Base-by-base conservation (phyloP, 345 rosid genomes). In the Citrus sp. region DNA sequence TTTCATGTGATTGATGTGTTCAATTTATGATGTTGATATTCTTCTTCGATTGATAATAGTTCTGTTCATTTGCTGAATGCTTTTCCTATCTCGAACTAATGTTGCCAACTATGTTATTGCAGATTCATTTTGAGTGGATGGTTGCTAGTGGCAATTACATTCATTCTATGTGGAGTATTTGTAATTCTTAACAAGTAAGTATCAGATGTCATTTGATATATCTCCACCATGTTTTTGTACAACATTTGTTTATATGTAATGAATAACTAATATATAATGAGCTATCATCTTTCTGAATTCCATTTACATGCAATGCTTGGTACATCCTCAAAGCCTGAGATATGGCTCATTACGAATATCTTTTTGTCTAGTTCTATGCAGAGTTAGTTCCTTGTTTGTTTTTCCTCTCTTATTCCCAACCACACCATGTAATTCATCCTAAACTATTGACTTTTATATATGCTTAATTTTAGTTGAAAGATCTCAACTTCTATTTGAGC, bases 81-180 rank as follows among this genome's bases (percentile, higher is more conserved):
- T 62, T 55, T 79, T 67, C 9, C 34, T 42, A 14, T 70, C 35
- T 67, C 25, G 72, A 37, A 67, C 82, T 79, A 38, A 82, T 22
- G 13, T 67, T 67, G 25, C 55, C 32, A 16, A n/a, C 2, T 54
- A 51, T 82, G 51, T 81, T 46, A 4, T 74, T 86, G 83, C 87
- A 95, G 97, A 89, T 91, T 95, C 54, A 88, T 95, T 2, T 81
- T 86, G 80, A 93, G 97, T 19, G 98, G 98, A 82, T 95, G 98
- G 98, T 83, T 95, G 64, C 84, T 95, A 21, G 98, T 93, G 84
- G 95, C 92, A 51, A 79, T 92, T 74, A 93, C 98, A 67, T 95
- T 93, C 83, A 80, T 92, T 80, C 95, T 95, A 40, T 96, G 93
- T 58, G 98, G 97, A 74, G 89, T 89, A 72, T 94, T 96, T 73